phyloP scores from a whole-genome alignment of 371 early-diverging fungal species.

The Syncephalastrum racemosum region DNA sequence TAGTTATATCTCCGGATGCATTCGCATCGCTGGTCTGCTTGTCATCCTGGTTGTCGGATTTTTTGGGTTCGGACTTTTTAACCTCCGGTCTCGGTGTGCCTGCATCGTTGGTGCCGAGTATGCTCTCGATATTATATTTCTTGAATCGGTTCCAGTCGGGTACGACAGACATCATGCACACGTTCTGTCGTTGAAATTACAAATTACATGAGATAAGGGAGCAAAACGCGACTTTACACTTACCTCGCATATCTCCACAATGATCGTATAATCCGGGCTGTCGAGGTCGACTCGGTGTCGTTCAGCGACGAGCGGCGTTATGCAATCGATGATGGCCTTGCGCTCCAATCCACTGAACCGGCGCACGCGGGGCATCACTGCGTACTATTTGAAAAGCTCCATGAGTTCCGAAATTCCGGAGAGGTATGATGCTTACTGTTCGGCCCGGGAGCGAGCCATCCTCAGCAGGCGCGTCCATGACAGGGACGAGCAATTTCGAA shows the following conservation, averaged over 20 bases:
- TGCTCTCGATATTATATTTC: conserved; percentile 68
- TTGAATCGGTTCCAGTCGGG: conserved; percentile 62
- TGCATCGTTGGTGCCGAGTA: conserved; percentile 42
- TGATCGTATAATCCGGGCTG: conserved; percentile 60
- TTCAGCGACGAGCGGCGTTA: conserved; percentile 57
- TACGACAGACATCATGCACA: conserved; percentile 75
- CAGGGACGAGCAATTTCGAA: conserved; percentile 49
- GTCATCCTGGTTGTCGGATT: too few relatives aligned
- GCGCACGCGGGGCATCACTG: conserved; percentile 63
- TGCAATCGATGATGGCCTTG: conserved; percentile 49
- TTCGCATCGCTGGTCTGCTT: too few relatives aligned
- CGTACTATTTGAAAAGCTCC: conserved; percentile 48
- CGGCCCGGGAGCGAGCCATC: conserved; percentile 34
- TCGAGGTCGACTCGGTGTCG: conserved; percentile 65
- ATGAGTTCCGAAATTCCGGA: not conserved
- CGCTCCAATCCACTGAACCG: conserved; percentile 61
- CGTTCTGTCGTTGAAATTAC: conserved; percentile 26
- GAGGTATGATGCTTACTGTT: conserved; percentile 25
- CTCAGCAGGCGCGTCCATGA: conserved; percentile 49
- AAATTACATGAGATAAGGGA: not conserved
- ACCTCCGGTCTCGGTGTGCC: not conserved
- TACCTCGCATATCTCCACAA: conserved; percentile 75
- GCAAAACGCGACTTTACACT: not conserved
- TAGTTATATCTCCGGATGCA: too few relatives aligned
- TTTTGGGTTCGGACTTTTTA: too few relatives aligned